These are phyloP conservation scores for Camellia japonica DNA, from an alignment of 148 eudicot species.

Conservation along the genomic window DNA sequence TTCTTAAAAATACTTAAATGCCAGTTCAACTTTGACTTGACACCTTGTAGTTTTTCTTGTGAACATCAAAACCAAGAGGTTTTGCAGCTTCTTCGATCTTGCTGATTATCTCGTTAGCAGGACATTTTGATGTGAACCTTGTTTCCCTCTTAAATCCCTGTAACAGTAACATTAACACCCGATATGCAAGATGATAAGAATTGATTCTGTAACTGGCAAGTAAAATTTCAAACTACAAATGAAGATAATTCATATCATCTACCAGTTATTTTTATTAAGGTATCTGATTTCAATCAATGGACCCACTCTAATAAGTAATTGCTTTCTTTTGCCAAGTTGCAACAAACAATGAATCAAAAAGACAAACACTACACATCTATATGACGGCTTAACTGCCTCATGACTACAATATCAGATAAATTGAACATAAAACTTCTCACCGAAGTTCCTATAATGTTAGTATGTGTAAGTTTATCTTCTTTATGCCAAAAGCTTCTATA, in stretches of 20 bases:
- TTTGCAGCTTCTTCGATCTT: conserved; percentile 97
- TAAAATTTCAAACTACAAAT: conserved; percentile 2
- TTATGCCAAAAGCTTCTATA: not conserved
- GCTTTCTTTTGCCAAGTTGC: not conserved
- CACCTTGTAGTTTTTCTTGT: conserved; percentile 93
- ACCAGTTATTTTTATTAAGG: not conserved
- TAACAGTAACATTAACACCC: not conserved
- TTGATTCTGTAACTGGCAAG: not conserved
- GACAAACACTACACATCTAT: not conserved
- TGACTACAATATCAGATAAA: not conserved
- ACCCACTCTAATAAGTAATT: not conserved
- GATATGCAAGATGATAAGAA: not conserved
- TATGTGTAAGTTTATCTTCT: not conserved
- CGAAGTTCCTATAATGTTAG: not conserved
- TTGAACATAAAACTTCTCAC: not conserved
- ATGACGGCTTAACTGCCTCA: not conserved
- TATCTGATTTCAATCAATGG: not conserved
- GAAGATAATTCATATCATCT: not conserved
- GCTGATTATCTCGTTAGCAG: conserved; percentile 77
- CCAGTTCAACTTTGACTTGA: not conserved
- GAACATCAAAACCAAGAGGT: conserved; percentile 93
- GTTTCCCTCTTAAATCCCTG: conserved; percentile 93
- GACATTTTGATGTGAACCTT: conserved; percentile 80
- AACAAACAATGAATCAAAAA: not conserved
- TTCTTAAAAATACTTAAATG: not conserved